These are phyloP conservation scores for Prototheca wickerhamii DNA, from an alignment of 163 green algal genomes.

Conservation along the genomic window DNA sequence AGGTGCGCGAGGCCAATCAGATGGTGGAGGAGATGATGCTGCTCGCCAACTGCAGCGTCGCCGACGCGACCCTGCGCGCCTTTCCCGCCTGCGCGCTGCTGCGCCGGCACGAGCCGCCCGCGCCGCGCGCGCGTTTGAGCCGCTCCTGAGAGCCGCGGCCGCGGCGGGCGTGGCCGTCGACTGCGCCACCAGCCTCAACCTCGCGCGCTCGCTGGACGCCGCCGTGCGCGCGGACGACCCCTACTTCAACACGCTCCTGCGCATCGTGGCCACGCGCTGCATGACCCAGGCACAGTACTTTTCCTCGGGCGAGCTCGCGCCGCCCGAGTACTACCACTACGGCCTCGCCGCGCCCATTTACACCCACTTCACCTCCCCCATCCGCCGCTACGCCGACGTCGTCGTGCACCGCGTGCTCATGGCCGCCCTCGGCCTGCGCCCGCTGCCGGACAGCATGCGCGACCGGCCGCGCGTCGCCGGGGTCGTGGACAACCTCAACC, in stretches of 20 bases:
- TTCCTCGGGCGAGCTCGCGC: constrained; percentile 29
- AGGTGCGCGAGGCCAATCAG: constrained; percentile 83
- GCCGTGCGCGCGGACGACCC: constrained; percentile 62
- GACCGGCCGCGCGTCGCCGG: constrained; percentile 28
- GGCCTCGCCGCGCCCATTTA: constrained; percentile 90
- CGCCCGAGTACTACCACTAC: constrained; percentile 85
- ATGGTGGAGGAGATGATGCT: constrained; percentile 99
- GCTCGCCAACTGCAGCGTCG: constrained; percentile 86
- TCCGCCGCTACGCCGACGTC: constrained; percentile 91
- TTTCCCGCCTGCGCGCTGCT: constrained; percentile 82
- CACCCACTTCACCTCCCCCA: constrained; percentile 98
- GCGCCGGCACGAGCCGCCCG: constrained; percentile 69
- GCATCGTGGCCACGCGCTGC: constrained; percentile 93
- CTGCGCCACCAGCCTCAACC: constrained; percentile 42
- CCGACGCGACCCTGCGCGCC: constrained; percentile 64
- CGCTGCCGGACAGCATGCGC: constrained; percentile 42
- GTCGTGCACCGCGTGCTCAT: constrained; percentile 90
- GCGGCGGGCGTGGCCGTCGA: constrained; percentile 71
- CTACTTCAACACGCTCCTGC: constrained; percentile 96
- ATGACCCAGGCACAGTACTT: constrained; percentile 90
- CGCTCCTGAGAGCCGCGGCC: constrained; percentile 61
- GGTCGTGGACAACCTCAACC: constrained; percentile 76
- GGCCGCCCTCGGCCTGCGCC: constrained; percentile 63
- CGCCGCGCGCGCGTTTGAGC: constrained; percentile 75
- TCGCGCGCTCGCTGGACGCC: constrained; percentile 80